Evolutionary conservation across 768 basidiomycete genomes (phyloP).

Genomic region (Fomitopsis pulvina): DNA sequence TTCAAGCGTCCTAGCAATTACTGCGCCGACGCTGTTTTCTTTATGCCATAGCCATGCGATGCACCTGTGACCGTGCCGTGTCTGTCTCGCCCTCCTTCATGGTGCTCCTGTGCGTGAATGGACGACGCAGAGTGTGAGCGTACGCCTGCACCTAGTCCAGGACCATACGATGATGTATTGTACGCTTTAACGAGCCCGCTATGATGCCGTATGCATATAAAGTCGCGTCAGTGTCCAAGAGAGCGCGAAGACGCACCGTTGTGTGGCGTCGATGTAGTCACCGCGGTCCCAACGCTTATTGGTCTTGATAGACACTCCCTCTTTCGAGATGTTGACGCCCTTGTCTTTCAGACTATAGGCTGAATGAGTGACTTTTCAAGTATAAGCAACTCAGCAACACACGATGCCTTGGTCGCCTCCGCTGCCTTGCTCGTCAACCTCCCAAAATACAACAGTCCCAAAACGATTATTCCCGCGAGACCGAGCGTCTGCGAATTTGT

Average conservation of each 20-base stretch:
- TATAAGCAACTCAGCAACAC: no score
- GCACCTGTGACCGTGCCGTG: not conserved
- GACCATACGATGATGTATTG: slow-evolving; percentile 37
- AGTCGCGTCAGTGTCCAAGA: not conserved
- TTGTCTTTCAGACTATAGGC: slow-evolving; percentile 44
- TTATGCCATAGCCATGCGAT: not conserved
- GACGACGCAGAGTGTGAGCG: slow-evolving; percentile 2
- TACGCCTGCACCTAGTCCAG: not conserved
- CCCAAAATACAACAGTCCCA: slow-evolving; percentile 33
- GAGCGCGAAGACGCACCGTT: slow-evolving; percentile 37
- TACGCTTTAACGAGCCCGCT: slow-evolving; percentile 52
- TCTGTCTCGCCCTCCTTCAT: not conserved
- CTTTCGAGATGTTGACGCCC: slow-evolving; percentile 51
- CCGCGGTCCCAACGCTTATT: slow-evolving; percentile 50
- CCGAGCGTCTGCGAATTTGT: slow-evolving; percentile 35
- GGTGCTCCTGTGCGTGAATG: not conserved
- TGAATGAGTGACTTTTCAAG: not conserved
- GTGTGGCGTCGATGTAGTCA: slow-evolving; percentile 67
- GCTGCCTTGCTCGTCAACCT: slow-evolving; percentile 36
- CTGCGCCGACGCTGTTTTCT: not conserved
- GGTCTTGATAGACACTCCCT: slow-evolving; percentile 63
- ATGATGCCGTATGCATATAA: not conserved
- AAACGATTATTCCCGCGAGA: slow-evolving; percentile 39
- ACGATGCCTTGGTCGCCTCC: slow-evolving; percentile 50
- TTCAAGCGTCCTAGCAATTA: not conserved